A percentile compares a stretch with the other conserved stretches of the same genome.
These are phyloP conservation scores for Rubia tinctorum DNA, from an alignment of 305 asterid species.

Conservation along the genomic window DNA sequence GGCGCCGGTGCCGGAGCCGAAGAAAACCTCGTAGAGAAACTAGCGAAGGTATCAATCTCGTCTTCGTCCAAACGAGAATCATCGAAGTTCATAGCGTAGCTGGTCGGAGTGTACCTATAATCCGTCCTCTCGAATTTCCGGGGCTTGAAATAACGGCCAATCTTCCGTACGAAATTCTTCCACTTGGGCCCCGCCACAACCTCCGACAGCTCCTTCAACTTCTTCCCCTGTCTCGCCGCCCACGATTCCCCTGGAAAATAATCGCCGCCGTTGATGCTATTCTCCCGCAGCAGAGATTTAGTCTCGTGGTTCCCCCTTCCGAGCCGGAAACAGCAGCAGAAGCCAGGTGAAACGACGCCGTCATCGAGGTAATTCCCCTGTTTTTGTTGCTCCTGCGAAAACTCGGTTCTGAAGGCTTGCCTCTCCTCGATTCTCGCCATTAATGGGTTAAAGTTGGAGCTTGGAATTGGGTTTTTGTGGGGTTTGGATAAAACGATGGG, in stretches of 20 bases:
- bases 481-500: not conserved
- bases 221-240: conserved; percentile 31
- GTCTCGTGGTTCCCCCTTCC: conserved; percentile 27
- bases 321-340: conserved; percentile 44
- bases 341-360: conserved; percentile 22
- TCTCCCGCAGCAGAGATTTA: conserved; percentile 22
- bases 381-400: not conserved
- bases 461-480: conserved; percentile 1
- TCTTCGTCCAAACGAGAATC: conserved; percentile 31
- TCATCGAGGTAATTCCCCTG: conserved; percentile 7
- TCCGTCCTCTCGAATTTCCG: conserved; percentile 26
- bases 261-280: not conserved
- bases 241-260: conserved; percentile 31
- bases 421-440: conserved; percentile 9
- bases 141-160: conserved; percentile 40
- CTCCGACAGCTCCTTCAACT: conserved; percentile 53
- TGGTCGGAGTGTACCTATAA: conserved; percentile 56
- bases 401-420: conserved; percentile 18
- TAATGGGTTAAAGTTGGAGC: not conserved
- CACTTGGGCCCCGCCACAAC: conserved; percentile 66
- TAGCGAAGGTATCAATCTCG: conserved; percentile 33
- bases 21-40: conserved; percentile 52
- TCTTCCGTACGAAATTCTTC: conserved; percentile 57
- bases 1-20: conserved; percentile 10
- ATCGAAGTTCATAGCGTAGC: conserved; percentile 69